Base-by-base conservation (phyloP, 805 yeast species). In the Kregervanrija delftensis region DNA sequence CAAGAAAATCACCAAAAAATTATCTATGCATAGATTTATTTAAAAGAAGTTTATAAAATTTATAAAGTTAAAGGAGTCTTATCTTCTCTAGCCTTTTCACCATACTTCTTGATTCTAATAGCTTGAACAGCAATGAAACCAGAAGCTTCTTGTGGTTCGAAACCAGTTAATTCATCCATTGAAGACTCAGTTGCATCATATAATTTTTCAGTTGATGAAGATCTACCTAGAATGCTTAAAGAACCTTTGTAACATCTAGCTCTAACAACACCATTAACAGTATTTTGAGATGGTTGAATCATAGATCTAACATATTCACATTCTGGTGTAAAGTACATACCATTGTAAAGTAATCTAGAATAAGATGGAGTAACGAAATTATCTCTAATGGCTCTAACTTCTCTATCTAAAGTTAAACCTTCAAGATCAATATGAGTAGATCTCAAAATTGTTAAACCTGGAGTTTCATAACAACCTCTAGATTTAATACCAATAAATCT, bases 391-490 rank as follows among this genome's bases (percentile, higher is more conserved):
- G 93, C 89, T 68, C 99, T 84, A 53, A 93, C 98, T 72, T 93
- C 99, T 70, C 97, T 85, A 72, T 93, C 99, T 60, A 93, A 73
- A 36, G 96, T 91, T 60, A 93, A 81, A 60, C 99, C 99, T 74
- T 93, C 99, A 59, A 93, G 74, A 67, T 93, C 99, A 65, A 93
- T 80, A 69, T 93, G 99, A 40, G 98, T 86, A 45, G 79, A 68
- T 79, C 99, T 88, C 70, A 93, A 82, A 50, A 93, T 66, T 50
- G 99, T 91, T 60, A 93, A 80, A 68, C 98, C 99, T 56, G 99
- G 99, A 52, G 98, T 95, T 73, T 93, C 99, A 74, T 93, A 93
- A 76, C 99, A 93, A 48, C 99, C 99, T 77, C 99, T 88, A 52
- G 98, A 90, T 71, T 93, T 93, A 69, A 93, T 85, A 68, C 98